Base-by-base conservation (phyloP, 2,329 filamentous ascomycete genomes). In the Chaetomium strumarium region DNA sequence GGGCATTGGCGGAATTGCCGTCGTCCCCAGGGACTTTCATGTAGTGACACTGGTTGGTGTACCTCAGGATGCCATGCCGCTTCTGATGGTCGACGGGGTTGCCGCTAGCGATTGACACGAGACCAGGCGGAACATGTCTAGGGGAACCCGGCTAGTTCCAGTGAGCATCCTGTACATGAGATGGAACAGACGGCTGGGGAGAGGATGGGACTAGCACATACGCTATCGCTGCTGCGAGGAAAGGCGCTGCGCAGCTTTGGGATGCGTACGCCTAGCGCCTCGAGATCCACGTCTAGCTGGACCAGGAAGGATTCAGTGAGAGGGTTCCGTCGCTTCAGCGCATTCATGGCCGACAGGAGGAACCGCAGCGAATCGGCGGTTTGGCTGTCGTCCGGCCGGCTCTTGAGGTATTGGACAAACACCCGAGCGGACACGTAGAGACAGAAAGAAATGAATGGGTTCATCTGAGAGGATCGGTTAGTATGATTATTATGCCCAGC, bases 351-450 rank as follows among this genome's bases (percentile, higher is more conserved):
- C 17, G 86, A 84, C 2, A 97, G 78, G 14, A 97, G 77, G 66
- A 99, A 97, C 51, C 91, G 85, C n/a, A 97, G 73, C 0, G 90
- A 91, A 51, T 92, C 86, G 16, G 76, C 82, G 59, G 82, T 87
- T 68, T 83, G 88, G 64, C 77, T 82, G 68, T 97, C 92, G 30
- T 92, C 85, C 0, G 91, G 90, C n/a, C 86, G 80, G 52, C 88
- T 93, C 69, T 95, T 96, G n/a, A 97, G 77, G 64, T 95, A 96
- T 67, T 97, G 92, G 8, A 97, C 86, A 64, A 97, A 97, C 0
- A 97, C 92, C 47, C 93, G 82, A 19, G 92, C 89, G 11, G 92
- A 87, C n/a, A 97, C 91, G 63, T 96, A 97, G 40, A 99, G 79
- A 65, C 90, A 96, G 69, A 97, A 97, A 0, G 90, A 90, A 62